Evolutionary conservation across 495 filamentous ascomycete species (phyloP).

Genomic region (Tetracladium marchalianum): DNA sequence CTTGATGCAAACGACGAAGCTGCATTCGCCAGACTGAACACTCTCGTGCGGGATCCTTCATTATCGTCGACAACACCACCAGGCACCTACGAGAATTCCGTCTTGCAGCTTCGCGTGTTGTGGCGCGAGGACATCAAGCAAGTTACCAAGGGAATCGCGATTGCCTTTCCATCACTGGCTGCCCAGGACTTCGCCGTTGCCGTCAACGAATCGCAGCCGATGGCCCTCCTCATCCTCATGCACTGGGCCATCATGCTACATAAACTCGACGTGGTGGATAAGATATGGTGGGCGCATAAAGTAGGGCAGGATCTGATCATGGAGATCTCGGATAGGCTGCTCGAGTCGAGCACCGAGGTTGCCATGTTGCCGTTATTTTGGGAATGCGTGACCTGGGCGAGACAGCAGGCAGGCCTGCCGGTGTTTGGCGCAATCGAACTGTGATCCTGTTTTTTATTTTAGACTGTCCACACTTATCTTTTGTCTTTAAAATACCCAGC

Average conservation of each 20-base stretch:
- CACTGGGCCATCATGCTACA: constrained; percentile 23
- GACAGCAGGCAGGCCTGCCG: constrained; percentile 1
- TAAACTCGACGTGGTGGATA: constrained; percentile 1
- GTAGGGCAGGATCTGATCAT: constrained; percentile 6
- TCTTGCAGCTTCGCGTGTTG: constrained; percentile 14
- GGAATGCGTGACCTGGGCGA: constrained; percentile 4
- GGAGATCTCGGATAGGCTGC: constrained; percentile 17
- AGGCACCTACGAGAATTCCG: constrained; percentile 13
- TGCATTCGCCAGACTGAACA: constrained; percentile 17
- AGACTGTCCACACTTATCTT: neutral
- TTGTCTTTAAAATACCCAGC: constrained; percentile 1
- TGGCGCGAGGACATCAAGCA: constrained; percentile 22
- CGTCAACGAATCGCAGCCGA: constrained; percentile 21
- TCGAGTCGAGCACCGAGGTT: neutral
- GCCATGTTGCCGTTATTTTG: neutral
- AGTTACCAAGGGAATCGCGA: constrained; percentile 16
- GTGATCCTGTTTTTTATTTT: no score
- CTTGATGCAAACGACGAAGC: constrained; percentile 14
- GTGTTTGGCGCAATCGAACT: no score
- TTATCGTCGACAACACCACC: neutral
- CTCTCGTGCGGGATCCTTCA: neutral
- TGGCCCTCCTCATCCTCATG: constrained; percentile 24
- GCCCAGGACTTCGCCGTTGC: constrained; percentile 21
- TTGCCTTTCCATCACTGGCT: constrained; percentile 16
- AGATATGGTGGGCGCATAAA: constrained; percentile 15